Evolutionary conservation across 2,329 filamentous ascomycete genomes (phyloP).

Genomic region (Tolypocladium tropicale): DNA sequence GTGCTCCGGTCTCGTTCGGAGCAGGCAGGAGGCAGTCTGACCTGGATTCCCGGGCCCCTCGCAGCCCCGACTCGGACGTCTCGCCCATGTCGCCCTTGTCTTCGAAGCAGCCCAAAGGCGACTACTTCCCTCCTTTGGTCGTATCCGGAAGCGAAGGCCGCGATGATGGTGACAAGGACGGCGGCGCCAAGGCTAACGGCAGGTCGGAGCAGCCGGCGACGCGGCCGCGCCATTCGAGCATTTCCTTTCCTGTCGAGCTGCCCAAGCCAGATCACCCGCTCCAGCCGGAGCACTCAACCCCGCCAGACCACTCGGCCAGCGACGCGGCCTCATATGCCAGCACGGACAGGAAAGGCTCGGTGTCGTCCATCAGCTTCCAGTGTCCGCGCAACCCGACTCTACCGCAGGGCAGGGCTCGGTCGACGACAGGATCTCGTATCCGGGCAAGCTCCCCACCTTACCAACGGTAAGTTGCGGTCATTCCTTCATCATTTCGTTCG

Average conservation of each 20-base stretch:
- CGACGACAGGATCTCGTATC: slow-evolving; percentile 30
- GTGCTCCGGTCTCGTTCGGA: background rate
- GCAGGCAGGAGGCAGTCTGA: background rate
- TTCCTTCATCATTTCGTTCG: background rate
- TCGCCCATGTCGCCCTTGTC: slow-evolving; percentile 27
- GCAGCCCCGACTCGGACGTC: slow-evolving; percentile 30
- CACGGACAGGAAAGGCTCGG: slow-evolving; percentile 25
- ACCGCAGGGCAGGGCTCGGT: slow-evolving; percentile 37
- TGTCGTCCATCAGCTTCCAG: slow-evolving; percentile 37
- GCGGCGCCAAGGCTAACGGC: slow-evolving; percentile 10
- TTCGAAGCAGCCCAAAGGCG: slow-evolving; percentile 9
- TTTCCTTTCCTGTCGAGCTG: slow-evolving; percentile 24
- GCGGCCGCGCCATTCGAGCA: slow-evolving; percentile 22
- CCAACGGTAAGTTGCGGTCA: slow-evolving; percentile 27
- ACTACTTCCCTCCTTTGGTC: slow-evolving; percentile 15
- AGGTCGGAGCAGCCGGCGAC: slow-evolving; percentile 18
- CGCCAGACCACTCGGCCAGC: slow-evolving; percentile 7
- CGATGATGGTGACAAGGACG: slow-evolving; percentile 4
- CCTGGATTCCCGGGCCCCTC: slow-evolving; percentile 11
- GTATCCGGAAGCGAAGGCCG: slow-evolving; percentile 2
- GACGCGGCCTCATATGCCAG: slow-evolving; percentile 1
- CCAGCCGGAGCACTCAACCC: too few relatives aligned
- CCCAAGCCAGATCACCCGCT: slow-evolving; percentile 13
- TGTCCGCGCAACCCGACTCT: slow-evolving; percentile 31
- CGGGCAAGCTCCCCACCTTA: slow-evolving; percentile 38